Evolutionary conservation across 768 basidiomycete species (phyloP), one percentile per base, ranked within the genome.

Genomic region (Epithele typhae): DNA sequence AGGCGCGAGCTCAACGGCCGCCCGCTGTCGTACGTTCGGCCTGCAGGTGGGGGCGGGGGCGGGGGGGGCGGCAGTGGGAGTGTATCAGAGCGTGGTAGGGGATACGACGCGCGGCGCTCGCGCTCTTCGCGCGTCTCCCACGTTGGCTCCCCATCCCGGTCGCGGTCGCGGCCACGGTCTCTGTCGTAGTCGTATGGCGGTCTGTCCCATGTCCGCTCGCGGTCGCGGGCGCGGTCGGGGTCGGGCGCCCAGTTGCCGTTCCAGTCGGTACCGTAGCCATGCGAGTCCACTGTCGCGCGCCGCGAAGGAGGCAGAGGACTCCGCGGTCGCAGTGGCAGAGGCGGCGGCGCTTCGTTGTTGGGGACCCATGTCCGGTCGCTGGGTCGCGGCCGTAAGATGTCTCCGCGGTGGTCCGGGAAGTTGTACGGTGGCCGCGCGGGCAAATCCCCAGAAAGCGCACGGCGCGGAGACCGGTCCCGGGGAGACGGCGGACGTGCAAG

Each of bases 121-220:
- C 61, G 63, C 47, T 61, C 60, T 32, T 63, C 57, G n/a, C 59
- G 59, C 2, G 60, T 61, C 45, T 64, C 60, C 63, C 63, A 62
- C 7, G 40, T 51, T 30, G 41, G 49, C 15, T 37, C 47, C 3
- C 50, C 45, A 15, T 60, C 58, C 27, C 60, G 57, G 17, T 59
- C 61, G 18, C 43, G 18, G 14, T 25, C 34, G 40, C 45, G 55
- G 10, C 56, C 46, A 5, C 44, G 23, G 27, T 14, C 27, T 7
- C 27, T 30, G 27, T 30, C 27, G 8, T 14, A 14, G 27, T 30
- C 27, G n/a, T n/a, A n/a, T 14, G 27, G 27, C 27, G 8, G 8
- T 7, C 27, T 47, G 11, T 37, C 45, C 3, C 49, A 44, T n/a
- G 59, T 56, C 27, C 60, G 57, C 22, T 59, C 61, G n/a, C 43